These are phyloP conservation scores for Pseudogymnoascus verrucosus DNA, from an alignment of 2,329 filamentous ascomycete species.

Conservation along the genomic window DNA sequence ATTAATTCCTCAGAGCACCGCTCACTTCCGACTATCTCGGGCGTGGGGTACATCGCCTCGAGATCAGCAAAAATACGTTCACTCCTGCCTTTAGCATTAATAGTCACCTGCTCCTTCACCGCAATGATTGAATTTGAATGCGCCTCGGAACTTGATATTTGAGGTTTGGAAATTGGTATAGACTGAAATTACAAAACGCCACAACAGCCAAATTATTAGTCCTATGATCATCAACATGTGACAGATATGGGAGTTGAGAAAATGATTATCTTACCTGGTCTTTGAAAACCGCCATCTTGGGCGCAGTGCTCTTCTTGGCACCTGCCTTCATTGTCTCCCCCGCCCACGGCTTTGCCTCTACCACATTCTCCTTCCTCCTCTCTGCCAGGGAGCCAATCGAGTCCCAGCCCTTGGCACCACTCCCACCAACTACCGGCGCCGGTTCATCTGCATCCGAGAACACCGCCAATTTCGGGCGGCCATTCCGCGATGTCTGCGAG, in stretches of 20 bases:
- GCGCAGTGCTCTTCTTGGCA: slow-evolving; percentile 66
- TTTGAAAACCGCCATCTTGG: slow-evolving; percentile 90
- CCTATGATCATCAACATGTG: slow-evolving; percentile 86
- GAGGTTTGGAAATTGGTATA: slow-evolving; percentile 43
- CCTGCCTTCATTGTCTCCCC: slow-evolving; percentile 85
- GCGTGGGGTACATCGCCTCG: slow-evolving; percentile 74
- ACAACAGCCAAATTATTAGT: slow-evolving; percentile 68
- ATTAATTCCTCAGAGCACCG: slow-evolving; percentile 88
- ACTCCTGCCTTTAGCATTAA: slow-evolving; percentile 76
- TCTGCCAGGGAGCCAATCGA: slow-evolving; percentile 80
- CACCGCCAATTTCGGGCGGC: slow-evolving; percentile 77
- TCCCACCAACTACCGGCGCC: slow-evolving; percentile 45
- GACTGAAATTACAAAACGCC: slow-evolving; percentile 52
- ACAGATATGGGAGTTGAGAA: slow-evolving; percentile 28
- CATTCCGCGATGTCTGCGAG: slow-evolving; percentile 49
- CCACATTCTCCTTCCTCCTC: slow-evolving; percentile 85
- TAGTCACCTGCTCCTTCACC: slow-evolving; percentile 66
- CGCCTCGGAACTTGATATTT: slow-evolving; percentile 32
- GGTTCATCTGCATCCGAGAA: slow-evolving; percentile 69
- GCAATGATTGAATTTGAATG: slow-evolving; percentile 57
- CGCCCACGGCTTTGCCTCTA: slow-evolving; percentile 82
- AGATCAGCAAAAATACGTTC: slow-evolving; percentile 86
- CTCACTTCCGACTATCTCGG: slow-evolving; percentile 63
- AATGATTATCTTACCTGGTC: slow-evolving; percentile 71
- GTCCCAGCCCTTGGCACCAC: slow-evolving; percentile 72